Base-by-base conservation (phyloP, 352 stramenopile species). In the Pythium scleroteichum region DNA sequence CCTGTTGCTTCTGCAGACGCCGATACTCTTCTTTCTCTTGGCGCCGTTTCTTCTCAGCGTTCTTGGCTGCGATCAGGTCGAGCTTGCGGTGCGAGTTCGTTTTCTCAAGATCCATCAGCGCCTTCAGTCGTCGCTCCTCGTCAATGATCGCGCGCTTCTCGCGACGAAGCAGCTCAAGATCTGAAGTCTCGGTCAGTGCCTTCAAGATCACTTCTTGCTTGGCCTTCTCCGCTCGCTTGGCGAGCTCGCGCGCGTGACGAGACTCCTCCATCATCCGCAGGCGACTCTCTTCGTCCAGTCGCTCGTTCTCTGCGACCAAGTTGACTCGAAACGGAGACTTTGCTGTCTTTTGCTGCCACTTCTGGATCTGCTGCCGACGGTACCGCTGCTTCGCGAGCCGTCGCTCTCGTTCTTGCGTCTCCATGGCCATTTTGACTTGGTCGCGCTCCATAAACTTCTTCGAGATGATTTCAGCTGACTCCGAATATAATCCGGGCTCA, bases 101-200 rank as follows among this genome's bases (percentile, higher is more conserved):
- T 72, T 98, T 98, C 55, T 98, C 93, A 0, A 98, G 78, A 60
- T 97, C 90, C 51, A 98, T 69, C 2, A 98, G 71, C 26, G 94
- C 93, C 62, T 97, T 97, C 33, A 98, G 62, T 2, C 94, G 86
- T 53, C 92, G 91, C 72, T 98, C 94, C 68, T 98, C 94, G 53
- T 97, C 87, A 32, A 98, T 90, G 59, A 98, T 98, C 4, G 92
- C 91, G 20, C 92, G 82, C 81, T 98, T 98, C 64, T 98, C 94
- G 38, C 85, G 80, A 1, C 94, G 86, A 39, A 98, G 67, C 24
- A 92, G 69, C 50, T 98, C 94, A 7, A 98, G 68, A 59, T 98
- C 94, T 1, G 85, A 89, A 17, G 81, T 88, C 61, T 98, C 90
- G 0, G 85, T 90, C 12, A 97, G 66, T 4, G 89, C 90, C 61